Evolutionary conservation across 2,329 filamentous ascomycete genomes (phyloP).

Genomic region (Onygena corvina): DNA sequence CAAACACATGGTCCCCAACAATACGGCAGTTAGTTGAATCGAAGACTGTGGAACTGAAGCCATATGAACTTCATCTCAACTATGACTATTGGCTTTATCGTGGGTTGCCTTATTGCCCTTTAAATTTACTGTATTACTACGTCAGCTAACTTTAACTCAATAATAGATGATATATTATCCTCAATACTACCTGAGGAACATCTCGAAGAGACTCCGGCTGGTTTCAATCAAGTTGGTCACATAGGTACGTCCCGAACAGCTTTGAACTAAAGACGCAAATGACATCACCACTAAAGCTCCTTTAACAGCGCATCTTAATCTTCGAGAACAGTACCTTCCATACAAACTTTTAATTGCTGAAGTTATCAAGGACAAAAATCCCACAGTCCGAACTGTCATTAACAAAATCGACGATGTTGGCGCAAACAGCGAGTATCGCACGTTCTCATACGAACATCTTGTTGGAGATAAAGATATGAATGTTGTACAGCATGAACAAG

Average conservation of each 20-base stretch:
- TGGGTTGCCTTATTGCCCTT: conserved; percentile 35
- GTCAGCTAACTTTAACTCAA: conserved; percentile 10
- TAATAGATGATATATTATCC: conserved; percentile 65
- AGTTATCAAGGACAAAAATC: conserved; percentile 82
- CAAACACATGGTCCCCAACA: conserved; percentile 59
- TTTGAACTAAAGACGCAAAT: background rate
- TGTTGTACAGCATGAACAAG: conserved; percentile 69
- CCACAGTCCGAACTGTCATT: conserved; percentile 71
- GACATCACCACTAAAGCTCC: background rate
- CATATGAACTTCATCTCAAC: conserved; percentile 62
- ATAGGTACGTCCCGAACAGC: conserved; percentile 49
- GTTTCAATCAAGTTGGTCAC: conserved; percentile 82
- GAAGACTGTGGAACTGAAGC: conserved; percentile 57
- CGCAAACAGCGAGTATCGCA: conserved; percentile 71
- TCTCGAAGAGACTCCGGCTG: conserved; percentile 67
- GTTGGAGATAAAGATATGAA: conserved; percentile 70
- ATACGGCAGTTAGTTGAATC: conserved; percentile 56
- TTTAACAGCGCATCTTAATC: conserved; percentile 67
- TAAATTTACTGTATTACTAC: conserved; percentile 11
- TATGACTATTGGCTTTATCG: conserved; percentile 82
- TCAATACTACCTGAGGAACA: conserved; percentile 69
- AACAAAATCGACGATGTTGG: conserved; percentile 91
- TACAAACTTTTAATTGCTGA: conserved; percentile 80
- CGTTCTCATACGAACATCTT: conserved; percentile 84
- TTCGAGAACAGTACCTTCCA: conserved; percentile 67